Percentiles rank a stretch among this genome's conserved stretches.
These are phyloP conservation scores for Bolboschoenus planiculmis DNA, from an alignment of 176 grass and related monocot genomes.

Conservation along the genomic window DNA sequence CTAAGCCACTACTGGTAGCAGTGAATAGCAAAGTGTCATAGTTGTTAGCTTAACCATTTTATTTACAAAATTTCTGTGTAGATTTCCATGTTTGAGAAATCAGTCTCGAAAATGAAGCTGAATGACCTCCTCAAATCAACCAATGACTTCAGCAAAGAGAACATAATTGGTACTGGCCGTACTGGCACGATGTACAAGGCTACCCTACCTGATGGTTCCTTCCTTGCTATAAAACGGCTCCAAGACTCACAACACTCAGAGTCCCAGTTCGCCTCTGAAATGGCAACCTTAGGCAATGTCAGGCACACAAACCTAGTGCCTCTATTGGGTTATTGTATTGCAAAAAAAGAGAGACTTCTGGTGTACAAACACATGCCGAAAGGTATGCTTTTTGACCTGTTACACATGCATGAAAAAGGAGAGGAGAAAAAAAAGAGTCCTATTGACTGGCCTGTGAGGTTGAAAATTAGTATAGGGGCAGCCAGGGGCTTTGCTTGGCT, in stretches of 20 bases:
- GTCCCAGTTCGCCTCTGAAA: conserved; percentile 77
- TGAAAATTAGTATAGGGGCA: conserved; percentile 79
- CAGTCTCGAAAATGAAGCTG: conserved; percentile 87
- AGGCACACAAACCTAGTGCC: conserved; percentile 69
- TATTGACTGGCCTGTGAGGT: conserved; percentile 62
- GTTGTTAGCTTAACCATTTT: background rate
- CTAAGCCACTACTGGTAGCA: background rate
- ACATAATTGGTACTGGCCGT: conserved; percentile 63
- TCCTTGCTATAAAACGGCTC: conserved; percentile 85
- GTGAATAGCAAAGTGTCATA: background rate
- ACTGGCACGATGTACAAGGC: conserved; percentile 81
- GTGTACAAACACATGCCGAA: conserved; percentile 80
- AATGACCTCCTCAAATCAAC: conserved; percentile 84
- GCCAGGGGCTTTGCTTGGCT: conserved; percentile 80
- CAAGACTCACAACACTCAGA: conserved; percentile 71
- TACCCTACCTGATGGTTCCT: conserved; percentile 71
- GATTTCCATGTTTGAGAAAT: conserved; percentile 93
- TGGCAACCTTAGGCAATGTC: conserved; percentile 67
- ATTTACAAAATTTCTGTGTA: conserved; percentile 26
- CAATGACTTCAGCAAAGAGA: conserved; percentile 77
- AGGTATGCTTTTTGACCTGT: conserved; percentile 54
- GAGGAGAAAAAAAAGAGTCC: conserved; percentile 21
- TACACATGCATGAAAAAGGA: conserved; percentile 28
- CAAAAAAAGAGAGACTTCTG: conserved; percentile 81
- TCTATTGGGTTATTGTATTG: conserved; percentile 85